Conservation (phyloP, 2,329 filamentous ascomycete species). For the Beauveria rudraprayagi region DNA sequence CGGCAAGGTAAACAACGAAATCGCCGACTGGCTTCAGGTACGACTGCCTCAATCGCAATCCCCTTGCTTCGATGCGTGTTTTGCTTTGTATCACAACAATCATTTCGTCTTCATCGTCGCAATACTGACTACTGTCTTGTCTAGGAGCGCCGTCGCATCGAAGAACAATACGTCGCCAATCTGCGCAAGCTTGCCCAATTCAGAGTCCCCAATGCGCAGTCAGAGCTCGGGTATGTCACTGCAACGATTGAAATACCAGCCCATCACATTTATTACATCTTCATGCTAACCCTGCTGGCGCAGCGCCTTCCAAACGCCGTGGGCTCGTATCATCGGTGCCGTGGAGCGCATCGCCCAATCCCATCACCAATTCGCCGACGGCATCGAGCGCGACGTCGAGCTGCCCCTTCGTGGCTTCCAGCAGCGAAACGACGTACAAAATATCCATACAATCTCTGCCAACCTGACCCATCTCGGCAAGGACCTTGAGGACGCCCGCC, state of each 20-base stretch:
- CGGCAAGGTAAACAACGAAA: slow-evolving; percentile 75
- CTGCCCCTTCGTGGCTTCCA: slow-evolving; percentile 70
- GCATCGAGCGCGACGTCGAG: slow-evolving; percentile 86
- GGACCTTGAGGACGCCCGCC: slow-evolving; percentile 76
- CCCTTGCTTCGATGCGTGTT: neutral
- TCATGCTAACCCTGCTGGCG: neutral
- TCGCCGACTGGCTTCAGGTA: slow-evolving; percentile 97
- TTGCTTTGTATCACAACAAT: too few species aligned
- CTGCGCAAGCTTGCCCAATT: slow-evolving; percentile 73
- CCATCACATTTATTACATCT: too few species aligned
- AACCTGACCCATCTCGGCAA: slow-evolving; percentile 76
- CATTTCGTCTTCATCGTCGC: neutral
- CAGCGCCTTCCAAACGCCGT: slow-evolving; percentile 84
- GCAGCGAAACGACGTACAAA: slow-evolving; percentile 66
- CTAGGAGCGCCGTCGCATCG: slow-evolving; percentile 85
- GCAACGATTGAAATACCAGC: neutral
- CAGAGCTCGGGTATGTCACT: slow-evolving; percentile 72
- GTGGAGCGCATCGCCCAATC: slow-evolving; percentile 75
- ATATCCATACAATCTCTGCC: slow-evolving; percentile 70
- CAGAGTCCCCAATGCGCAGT: slow-evolving; percentile 64
- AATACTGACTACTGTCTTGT: neutral
- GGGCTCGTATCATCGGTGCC: slow-evolving; percentile 77
- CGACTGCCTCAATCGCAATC: slow-evolving; percentile 16
- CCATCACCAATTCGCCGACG: slow-evolving; percentile 70
- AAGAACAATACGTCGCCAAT: slow-evolving; percentile 79